Conservation (phyloP, 805 yeast species). For the Barnettozyma sucrosica region DNA sequence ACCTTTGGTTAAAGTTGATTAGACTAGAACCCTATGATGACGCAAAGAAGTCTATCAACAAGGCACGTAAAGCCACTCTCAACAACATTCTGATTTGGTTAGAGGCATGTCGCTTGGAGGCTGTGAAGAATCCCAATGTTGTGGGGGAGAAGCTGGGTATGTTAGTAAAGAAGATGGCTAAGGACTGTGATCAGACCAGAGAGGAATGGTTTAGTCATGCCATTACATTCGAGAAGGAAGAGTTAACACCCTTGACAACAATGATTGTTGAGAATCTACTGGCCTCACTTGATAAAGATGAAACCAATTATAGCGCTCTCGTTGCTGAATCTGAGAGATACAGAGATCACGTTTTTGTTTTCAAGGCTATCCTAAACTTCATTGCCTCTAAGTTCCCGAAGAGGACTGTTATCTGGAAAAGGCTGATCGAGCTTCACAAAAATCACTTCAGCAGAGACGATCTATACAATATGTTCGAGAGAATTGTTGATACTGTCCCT, state of each 20-base stretch:
- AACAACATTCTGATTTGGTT: constrained; percentile 58
- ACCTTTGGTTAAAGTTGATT: constrained; percentile 59
- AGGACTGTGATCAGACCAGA: constrained; percentile 35
- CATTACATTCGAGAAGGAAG: constrained; percentile 42
- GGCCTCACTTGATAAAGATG: constrained; percentile 20
- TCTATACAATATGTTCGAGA: constrained; percentile 43
- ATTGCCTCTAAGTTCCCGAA: constrained; percentile 44
- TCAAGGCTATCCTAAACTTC: constrained; percentile 40
- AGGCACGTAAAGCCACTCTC: constrained; percentile 51
- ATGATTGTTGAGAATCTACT: constrained; percentile 46
- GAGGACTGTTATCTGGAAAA: constrained; percentile 42
- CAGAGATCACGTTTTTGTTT: constrained; percentile 16
- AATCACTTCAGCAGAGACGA: constrained; percentile 23
- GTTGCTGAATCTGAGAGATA: constrained; percentile 23
- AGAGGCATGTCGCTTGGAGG: constrained; percentile 65
- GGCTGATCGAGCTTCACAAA: constrained; percentile 35
- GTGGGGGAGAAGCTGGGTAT: constrained; percentile 36
- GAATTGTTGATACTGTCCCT: constrained; percentile 48
- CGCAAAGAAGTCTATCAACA: constrained; percentile 50
- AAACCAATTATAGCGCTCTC: constrained; percentile 22
- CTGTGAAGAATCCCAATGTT: constrained; percentile 37
- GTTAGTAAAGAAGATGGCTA: constrained; percentile 44
- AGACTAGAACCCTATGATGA: constrained; percentile 37
- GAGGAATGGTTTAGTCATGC: constrained; percentile 56
- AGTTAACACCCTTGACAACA: constrained; percentile 40